These are phyloP conservation scores for Ogataea haglerorum DNA, from an alignment of 805 yeast species.

Conservation along the genomic window DNA sequence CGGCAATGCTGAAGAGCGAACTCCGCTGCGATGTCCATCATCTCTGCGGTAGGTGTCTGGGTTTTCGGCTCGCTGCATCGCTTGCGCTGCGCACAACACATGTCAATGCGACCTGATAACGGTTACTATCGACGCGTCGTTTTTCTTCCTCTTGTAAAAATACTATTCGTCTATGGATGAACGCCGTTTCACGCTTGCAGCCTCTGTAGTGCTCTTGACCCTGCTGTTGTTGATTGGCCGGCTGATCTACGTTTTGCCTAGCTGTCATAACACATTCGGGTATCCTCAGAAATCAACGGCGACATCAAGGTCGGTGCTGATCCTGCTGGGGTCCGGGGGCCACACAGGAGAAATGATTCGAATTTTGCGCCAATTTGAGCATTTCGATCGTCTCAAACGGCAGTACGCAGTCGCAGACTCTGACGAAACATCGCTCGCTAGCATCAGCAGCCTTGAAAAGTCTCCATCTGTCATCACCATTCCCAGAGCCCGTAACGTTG, in stretches of 20 bases:
- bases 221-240: constrained; percentile 11
- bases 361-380: constrained; percentile 43
- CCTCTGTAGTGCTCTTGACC: constrained; percentile 11
- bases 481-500: constrained; percentile 37
- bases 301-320: constrained; percentile 35
- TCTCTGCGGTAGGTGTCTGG: too few species aligned
- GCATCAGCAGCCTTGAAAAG: constrained; percentile 38
- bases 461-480: constrained; percentile 23
- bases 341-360: constrained; percentile 96
- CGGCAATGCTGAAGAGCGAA: background rate
- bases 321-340: constrained; percentile 92
- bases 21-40: background rate
- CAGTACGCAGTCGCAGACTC: constrained; percentile 40
- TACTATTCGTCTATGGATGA: constrained; percentile 21
- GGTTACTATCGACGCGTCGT: constrained; percentile 4
- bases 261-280: constrained; percentile 6
- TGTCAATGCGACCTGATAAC: too few species aligned
- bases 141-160: background rate
- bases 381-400: constrained; percentile 21
- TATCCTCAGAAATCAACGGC: background rate
- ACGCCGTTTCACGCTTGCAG: constrained; percentile 18
- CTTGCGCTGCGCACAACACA: too few species aligned
- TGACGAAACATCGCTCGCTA: constrained; percentile 42
- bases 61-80: too few species aligned
- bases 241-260: constrained; percentile 25